A percentile compares a stretch with the other conserved stretches of the same genome.
Conservation (phyloP, 225 moss, liverwort and hornwort species). For the Takakia lepidozioides region DNA sequence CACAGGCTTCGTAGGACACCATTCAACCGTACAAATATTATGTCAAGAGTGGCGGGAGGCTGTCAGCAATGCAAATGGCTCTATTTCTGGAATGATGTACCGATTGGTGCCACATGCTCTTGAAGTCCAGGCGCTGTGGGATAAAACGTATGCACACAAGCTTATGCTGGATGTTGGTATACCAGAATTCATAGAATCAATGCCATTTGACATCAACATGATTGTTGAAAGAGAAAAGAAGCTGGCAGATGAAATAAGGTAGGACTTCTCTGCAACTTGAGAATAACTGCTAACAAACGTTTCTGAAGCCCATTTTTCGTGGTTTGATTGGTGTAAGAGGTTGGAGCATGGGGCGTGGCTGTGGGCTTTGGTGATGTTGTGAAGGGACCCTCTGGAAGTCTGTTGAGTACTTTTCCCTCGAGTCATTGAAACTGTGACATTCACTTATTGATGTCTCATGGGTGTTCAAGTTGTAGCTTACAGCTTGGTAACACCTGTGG, state of each 20-base stretch:
- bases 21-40: constrained; percentile 45
- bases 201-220: constrained; percentile 45
- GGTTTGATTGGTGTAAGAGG: too few species aligned
- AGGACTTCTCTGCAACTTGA: too few species aligned
- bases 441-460: too few species aligned
- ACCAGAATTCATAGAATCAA: constrained; percentile 12
- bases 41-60: constrained; percentile 60
- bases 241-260: constrained; percentile 46
- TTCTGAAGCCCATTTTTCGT: too few species aligned
- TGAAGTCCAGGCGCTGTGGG: constrained; percentile 58
- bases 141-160: constrained; percentile 28
- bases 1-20: constrained; percentile 51
- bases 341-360: too few species aligned
- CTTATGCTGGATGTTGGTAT: constrained; percentile 55
- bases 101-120: constrained; percentile 61
- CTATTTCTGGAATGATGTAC: constrained; percentile 23
- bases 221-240: constrained; percentile 50
- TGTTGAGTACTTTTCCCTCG: constrained; percentile 1
- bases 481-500: too few species aligned
- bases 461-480: too few species aligned
- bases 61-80: constrained; percentile 34
- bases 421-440: too few species aligned
- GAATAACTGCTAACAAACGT: too few species aligned
- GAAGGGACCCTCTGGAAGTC: neutral
- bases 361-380: too few species aligned